phyloP scores from a whole-genome alignment of 805 yeast species.

The Candida quercuum region DNA sequence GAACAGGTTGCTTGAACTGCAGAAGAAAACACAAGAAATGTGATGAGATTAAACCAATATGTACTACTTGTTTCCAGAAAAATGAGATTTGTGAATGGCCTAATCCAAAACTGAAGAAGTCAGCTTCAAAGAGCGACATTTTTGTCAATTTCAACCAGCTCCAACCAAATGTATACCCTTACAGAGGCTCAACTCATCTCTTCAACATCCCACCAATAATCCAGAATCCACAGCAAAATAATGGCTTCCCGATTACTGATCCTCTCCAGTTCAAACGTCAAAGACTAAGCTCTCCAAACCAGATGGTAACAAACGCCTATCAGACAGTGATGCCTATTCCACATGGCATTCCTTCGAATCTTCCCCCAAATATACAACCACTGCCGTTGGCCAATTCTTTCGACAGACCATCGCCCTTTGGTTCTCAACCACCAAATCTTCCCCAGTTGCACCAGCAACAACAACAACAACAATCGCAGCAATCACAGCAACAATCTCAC shows the following conservation, averaged over 20 bases:
- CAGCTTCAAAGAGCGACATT: slow-evolving; percentile 1
- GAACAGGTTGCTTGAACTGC: slow-evolving; percentile 57
- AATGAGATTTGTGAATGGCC: slow-evolving; percentile 21
- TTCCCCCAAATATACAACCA: background rate
- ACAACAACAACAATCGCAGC: background rate
- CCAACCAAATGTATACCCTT: background rate
- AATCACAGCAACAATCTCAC: background rate
- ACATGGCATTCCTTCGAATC: background rate
- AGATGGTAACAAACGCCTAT: no score
- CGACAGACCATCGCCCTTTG: background rate
- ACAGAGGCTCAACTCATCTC: background rate
- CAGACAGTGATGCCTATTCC: no score
- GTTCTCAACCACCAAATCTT: background rate
- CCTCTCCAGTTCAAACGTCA: background rate
- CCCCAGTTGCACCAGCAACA: background rate
- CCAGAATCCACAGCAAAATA: no score
- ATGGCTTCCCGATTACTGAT: background rate
- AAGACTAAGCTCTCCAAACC: background rate
- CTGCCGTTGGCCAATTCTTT: background rate
- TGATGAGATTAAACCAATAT: slow-evolving; percentile 42
- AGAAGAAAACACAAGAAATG: slow-evolving; percentile 62
- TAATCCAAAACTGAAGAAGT: slow-evolving; percentile 3
- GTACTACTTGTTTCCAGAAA: slow-evolving; percentile 36
- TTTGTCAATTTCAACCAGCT: no score
- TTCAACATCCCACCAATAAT: no score